phyloP scores from a whole-genome alignment of 2,329 filamentous ascomycete species.

The Helminthosporium solani region DNA sequence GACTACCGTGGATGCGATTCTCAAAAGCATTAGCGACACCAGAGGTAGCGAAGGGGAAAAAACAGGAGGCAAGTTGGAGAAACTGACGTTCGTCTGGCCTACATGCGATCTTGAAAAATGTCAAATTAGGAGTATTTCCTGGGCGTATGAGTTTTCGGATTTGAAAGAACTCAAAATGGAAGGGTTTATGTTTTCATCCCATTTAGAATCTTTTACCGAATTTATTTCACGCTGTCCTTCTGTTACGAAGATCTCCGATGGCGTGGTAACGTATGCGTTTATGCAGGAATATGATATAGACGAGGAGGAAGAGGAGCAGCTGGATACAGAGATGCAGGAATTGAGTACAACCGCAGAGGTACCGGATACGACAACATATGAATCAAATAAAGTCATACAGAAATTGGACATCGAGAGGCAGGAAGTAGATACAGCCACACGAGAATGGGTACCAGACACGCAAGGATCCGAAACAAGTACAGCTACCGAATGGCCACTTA shows the following conservation, averaged over 20 bases:
- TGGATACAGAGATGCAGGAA: no score
- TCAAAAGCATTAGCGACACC: constrained; percentile 3
- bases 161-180: constrained; percentile 3
- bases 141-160: constrained; percentile 10
- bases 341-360: no score
- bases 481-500: no score
- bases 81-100: constrained; percentile 9
- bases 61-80: constrained; percentile 2
- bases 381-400: no score
- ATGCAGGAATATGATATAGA: background rate
- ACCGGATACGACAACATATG: no score
- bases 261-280: constrained; percentile 2
- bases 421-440: no score
- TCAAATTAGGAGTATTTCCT: constrained; percentile 11
- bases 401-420: no score
- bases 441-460: no score
- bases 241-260: constrained; percentile 4
- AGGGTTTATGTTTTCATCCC: constrained; percentile 4
- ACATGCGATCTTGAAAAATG: constrained; percentile 14
- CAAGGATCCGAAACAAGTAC: no score
- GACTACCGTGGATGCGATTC: constrained; percentile 1
- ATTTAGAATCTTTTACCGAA: background rate
- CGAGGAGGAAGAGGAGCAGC: background rate
- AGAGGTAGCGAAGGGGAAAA: no score
- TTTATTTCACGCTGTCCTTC: background rate